Evolutionary conservation across 768 basidiomycete species (phyloP), one percentile per base, ranked within the genome.

Genomic region (Cyathus striatus): DNA sequence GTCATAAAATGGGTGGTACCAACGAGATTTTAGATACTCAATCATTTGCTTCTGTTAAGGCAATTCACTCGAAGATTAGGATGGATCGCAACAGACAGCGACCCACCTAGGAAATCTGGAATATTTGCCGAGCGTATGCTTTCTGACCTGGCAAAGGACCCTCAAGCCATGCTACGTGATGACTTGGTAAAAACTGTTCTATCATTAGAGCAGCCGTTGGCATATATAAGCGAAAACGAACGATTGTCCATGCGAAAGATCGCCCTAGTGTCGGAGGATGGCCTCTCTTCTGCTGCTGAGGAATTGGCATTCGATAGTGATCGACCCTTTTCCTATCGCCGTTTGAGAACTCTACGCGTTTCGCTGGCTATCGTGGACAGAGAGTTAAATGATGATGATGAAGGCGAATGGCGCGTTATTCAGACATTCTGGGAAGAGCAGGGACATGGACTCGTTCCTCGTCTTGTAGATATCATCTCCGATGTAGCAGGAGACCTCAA

Each of bases 21-120:
- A n/a, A n/a, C n/a, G n/a, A n/a, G n/a, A n/a, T 21, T 3, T n/a
- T 51, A 82, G 88, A 83, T 90, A 37, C 73, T 86, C 23, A 84
- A 88, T 48, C 83, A 84, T 52, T 67, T 88, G 6, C 65, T 91
- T 12, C 69, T 86, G 13, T 61, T 89, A 20, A 79, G 81, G 5
- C 86, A 88, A 57, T 73, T 88, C 60, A 78, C 79, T 0, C 78
- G 79, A 41, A 80, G 87, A 7, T 66, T 90, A 18, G 79, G 78
- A 49, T 86, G 84, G 65, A 85, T 86, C 58, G 78, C 76, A n/a
- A 70, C 71, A 14, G 78, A 79, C 42, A 77, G 79, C 42, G 69
- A 75, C 36, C 66, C 74, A 9, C 88, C 86, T 0, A 71, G 76
- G 21, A 76, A 74, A 49, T 76, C 81, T 0, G 79, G 79, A 2